Evolutionary conservation across 2,329 filamentous ascomycete genomes (phyloP).

Genomic region (Davidsoniella australis): DNA sequence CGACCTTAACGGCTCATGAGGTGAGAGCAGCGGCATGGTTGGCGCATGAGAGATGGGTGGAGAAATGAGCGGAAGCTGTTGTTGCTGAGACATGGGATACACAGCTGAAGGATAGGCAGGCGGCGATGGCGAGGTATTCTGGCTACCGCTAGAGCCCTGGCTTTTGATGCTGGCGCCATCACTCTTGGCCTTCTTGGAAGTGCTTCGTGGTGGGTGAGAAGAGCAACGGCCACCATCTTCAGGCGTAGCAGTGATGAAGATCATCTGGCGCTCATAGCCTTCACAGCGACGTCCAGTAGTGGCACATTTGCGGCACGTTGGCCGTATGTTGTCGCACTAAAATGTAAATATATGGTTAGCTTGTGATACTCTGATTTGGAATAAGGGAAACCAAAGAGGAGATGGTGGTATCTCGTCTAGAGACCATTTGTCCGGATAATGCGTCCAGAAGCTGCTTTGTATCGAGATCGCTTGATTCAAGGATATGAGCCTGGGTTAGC

Average conservation of each 20-base stretch:
- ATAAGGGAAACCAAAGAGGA: too few relatives aligned
- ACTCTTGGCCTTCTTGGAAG: conserved; percentile 19
- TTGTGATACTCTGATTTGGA: neutral
- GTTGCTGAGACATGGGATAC: neutral
- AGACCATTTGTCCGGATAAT: neutral
- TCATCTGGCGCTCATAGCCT: conserved; percentile 44
- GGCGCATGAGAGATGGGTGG: conserved; percentile 5
- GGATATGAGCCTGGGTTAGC: too few relatives aligned
- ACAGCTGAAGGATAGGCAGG: neutral
- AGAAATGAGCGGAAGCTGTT: conserved; percentile 5
- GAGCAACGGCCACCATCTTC: conserved; percentile 37
- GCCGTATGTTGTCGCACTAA: conserved; percentile 45
- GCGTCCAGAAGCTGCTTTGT: neutral
- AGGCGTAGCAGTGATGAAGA: conserved; percentile 46
- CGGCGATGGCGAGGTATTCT: conserved; percentile 4
- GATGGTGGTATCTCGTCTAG: too few relatives aligned
- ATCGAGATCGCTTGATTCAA: neutral
- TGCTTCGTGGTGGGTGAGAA: conserved; percentile 31
- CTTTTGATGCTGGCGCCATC: conserved; percentile 14
- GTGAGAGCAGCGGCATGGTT: neutral
- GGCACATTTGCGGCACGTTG: conserved; percentile 42
- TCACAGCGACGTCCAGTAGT: conserved; percentile 39
- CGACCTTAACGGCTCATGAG: conserved; percentile 25
- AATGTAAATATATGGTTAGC: neutral
- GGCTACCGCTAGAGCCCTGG: conserved; percentile 19